Percentiles rank a stretch among this genome's conserved stretches.
These are phyloP conservation scores for Crithidia fasciculata DNA, from an alignment of 208 protist species.

Conservation along the genomic window DNA sequence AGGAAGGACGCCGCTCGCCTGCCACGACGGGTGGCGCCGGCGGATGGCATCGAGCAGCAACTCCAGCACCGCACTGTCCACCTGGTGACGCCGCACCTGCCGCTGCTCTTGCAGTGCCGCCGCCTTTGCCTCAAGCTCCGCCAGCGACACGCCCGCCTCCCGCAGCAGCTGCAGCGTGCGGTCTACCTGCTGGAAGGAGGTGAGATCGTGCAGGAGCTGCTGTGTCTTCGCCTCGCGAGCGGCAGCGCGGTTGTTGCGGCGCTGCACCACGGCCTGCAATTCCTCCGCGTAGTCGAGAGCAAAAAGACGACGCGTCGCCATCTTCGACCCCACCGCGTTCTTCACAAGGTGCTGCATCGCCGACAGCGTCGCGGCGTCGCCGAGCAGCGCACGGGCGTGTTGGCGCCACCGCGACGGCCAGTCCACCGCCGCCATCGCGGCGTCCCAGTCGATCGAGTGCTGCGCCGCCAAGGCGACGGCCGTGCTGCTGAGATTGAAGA, in stretches of 20 bases:
- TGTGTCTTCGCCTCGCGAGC: conserved; percentile 25
- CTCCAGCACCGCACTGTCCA: conserved; percentile 46
- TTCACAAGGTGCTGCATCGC: conserved; percentile 52
- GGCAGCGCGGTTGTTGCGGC: conserved; percentile 41
- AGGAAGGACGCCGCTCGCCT: conserved; percentile 64
- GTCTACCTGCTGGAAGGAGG: conserved; percentile 63
- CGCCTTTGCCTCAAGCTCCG: conserved; percentile 41
- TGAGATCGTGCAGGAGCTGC: conserved; percentile 51
- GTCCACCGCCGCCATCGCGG: conserved; percentile 60
- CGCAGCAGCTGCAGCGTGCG: conserved; percentile 55
- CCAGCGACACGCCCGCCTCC: conserved; percentile 46
- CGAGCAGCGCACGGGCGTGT: conserved; percentile 51
- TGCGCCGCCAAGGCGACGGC: neutral
- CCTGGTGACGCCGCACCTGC: conserved; percentile 29
- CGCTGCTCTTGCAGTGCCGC: conserved; percentile 18
- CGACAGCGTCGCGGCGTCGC: conserved; percentile 44
- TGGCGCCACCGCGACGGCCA: conserved; percentile 67
- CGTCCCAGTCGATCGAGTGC: conserved; percentile 58
- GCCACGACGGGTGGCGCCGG: conserved; percentile 78
- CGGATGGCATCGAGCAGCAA: conserved; percentile 50
- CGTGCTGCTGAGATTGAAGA: conserved; percentile 44
- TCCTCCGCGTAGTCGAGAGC: conserved; percentile 50
- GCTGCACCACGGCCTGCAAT: conserved; percentile 46
- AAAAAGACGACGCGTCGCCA: conserved; percentile 47
- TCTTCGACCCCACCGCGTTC: conserved; percentile 70